Conservation (phyloP, 2,329 filamentous ascomycete species). For the Sclerotiophoma versabilis region DNA sequence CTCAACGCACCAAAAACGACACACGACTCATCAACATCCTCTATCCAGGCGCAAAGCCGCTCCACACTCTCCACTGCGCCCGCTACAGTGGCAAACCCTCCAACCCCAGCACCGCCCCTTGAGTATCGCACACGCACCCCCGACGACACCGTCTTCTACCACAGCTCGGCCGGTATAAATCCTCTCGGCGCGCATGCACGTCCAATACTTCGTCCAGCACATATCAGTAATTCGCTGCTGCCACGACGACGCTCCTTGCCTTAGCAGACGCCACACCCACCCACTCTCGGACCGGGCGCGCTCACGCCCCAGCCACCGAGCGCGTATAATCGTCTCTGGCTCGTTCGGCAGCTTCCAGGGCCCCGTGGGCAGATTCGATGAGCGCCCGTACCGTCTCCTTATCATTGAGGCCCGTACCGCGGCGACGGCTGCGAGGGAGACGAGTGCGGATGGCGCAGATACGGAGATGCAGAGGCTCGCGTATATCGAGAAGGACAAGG, state of each 20-base stretch:
- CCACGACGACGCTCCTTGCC: background rate
- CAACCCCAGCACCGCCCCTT: background rate
- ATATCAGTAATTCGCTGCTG: background rate
- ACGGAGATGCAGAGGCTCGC: background rate
- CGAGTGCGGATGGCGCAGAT: no score
- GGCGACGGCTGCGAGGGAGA: no score
- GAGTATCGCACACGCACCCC: constrained; percentile 1
- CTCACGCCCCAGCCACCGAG: no score
- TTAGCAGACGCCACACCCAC: no score
- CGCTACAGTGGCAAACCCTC: background rate
- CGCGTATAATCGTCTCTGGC: background rate
- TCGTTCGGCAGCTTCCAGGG: constrained; percentile 1
- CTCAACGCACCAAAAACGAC: background rate
- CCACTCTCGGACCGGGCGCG: no score
- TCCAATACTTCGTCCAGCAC: background rate
- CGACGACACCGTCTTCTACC: constrained; percentile 6
- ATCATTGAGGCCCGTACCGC: background rate
- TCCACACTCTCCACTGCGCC: background rate
- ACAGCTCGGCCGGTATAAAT: constrained; percentile 11
- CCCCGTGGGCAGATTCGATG: background rate
- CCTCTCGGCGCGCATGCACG: constrained; percentile 13
- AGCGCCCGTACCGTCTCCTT: background rate
- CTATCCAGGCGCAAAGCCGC: no score
- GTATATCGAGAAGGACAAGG: background rate
- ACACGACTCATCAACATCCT: background rate